Conservation (phyloP, 2,329 filamentous ascomycete genomes). For the Orbilia blumenaviensis region DNA sequence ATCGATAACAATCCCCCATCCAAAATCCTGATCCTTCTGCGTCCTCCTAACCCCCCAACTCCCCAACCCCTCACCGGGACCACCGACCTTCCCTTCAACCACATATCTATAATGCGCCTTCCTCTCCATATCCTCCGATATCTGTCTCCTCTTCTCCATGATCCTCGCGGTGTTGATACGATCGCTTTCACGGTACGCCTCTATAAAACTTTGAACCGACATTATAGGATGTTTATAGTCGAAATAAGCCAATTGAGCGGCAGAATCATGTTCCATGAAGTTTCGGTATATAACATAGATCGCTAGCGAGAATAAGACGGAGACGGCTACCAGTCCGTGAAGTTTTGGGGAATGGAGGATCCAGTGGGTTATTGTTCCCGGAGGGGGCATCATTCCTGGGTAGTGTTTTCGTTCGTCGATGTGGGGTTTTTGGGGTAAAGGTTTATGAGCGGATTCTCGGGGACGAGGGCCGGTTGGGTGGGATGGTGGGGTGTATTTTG, state of each 20-base stretch:
- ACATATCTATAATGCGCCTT: constrained; percentile 48
- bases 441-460: constrained; percentile 64
- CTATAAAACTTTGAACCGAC: constrained; percentile 35
- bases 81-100: constrained; percentile 40
- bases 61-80: constrained; percentile 32
- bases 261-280: constrained; percentile 48
- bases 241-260: constrained; percentile 39
- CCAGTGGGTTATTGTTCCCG: constrained; percentile 83
- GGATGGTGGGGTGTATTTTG: constrained; percentile 89
- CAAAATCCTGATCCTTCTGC: constrained; percentile 46
- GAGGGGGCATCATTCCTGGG: constrained; percentile 85
- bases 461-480: constrained; percentile 73
- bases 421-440: constrained; percentile 65
- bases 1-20: constrained; percentile 51
- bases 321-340: constrained; percentile 80
- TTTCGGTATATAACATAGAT: constrained; percentile 50
- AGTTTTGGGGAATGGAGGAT: constrained; percentile 80
- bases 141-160: constrained; percentile 48
- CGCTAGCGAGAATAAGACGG: constrained; percentile 32
- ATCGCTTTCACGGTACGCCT: constrained; percentile 47
- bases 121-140: constrained; percentile 52
- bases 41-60: constrained; percentile 47
- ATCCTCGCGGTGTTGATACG: constrained; percentile 47
- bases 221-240: constrained; percentile 48
- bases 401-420: constrained; percentile 81